Conservation (phyloP, 768 basidiomycete species). For the Exidia glandulosa region DNA sequence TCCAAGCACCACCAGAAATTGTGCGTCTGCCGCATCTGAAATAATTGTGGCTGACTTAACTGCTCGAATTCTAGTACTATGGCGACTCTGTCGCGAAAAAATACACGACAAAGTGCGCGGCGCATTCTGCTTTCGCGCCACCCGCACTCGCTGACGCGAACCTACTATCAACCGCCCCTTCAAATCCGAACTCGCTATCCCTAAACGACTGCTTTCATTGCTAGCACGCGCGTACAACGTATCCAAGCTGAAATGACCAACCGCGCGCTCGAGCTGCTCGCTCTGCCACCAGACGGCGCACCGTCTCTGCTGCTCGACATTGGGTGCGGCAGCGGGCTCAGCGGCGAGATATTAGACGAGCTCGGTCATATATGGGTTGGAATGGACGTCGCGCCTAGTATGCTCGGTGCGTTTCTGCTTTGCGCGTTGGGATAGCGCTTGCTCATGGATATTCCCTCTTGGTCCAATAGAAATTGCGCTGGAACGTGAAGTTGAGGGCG, state of each 20-base stretch:
- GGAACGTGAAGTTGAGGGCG: slow-evolving; percentile 90
- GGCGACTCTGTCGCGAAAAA: slow-evolving; percentile 91
- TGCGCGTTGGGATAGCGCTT: not conserved
- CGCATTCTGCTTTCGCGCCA: not conserved
- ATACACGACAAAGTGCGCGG: slow-evolving; percentile 88
- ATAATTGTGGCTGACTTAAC: not conserved
- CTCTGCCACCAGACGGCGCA: slow-evolving; percentile 66
- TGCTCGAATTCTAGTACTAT: slow-evolving; percentile 81
- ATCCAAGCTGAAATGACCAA: slow-evolving; percentile 98
- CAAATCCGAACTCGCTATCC: too few relatives aligned
- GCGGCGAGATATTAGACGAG: slow-evolving; percentile 92
- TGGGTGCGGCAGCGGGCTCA: slow-evolving; percentile 93
- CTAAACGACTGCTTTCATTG: too few relatives aligned
- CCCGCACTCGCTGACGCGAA: slow-evolving; percentile 9
- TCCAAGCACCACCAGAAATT: slow-evolving; percentile 83
- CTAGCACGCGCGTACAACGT: slow-evolving; percentile 89
- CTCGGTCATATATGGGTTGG: slow-evolving; percentile 91
- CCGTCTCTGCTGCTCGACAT: slow-evolving; percentile 80
- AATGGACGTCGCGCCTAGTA: slow-evolving; percentile 89
- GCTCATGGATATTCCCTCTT: not conserved
- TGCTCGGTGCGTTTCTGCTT: slow-evolving; percentile 64
- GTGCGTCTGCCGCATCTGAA: slow-evolving; percentile 34
- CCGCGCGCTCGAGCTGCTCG: slow-evolving; percentile 83
- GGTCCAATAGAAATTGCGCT: slow-evolving; percentile 92
- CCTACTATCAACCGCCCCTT: not conserved